These are phyloP conservation scores for Solanum dulcamara DNA, from an alignment of 257 asterid genomes.

Conservation along the genomic window DNA sequence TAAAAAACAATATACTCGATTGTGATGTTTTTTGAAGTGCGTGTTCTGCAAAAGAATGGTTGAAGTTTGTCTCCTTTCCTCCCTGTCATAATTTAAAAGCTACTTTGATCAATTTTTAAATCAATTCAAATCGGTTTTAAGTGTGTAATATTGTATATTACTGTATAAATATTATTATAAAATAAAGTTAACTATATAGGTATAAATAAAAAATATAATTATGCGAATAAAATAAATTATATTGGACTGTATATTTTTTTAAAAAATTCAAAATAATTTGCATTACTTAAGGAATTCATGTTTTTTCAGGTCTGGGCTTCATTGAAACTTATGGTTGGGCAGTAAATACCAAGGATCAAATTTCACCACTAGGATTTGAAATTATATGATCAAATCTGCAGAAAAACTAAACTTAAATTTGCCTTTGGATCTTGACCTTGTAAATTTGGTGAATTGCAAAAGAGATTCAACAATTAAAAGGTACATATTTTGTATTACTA, in stretches of 20 bases:
- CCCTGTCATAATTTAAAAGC: too few relatives aligned
- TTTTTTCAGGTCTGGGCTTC: constrained; percentile 20
- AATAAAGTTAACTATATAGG: too few relatives aligned
- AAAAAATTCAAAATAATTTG: too few relatives aligned
- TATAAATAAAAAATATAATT: not conserved
- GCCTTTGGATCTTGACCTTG: constrained; percentile 2
- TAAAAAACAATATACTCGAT: too few relatives aligned
- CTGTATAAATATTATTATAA: too few relatives aligned
- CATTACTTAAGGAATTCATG: not conserved
- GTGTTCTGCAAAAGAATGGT: too few relatives aligned
- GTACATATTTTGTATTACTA: not conserved
- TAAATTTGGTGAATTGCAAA: not conserved
- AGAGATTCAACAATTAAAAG: not conserved
- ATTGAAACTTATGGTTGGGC: constrained; percentile 6
- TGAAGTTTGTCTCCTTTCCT: too few relatives aligned
- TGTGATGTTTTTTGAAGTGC: too few relatives aligned
- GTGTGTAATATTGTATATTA: too few relatives aligned
- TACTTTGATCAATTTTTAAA: too few relatives aligned
- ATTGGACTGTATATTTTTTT: not conserved
- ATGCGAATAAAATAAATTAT: not conserved
- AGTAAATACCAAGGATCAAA: constrained; percentile 1
- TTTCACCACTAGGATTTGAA: constrained; percentile 22
- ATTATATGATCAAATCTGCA: constrained; percentile 19
- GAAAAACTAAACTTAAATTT: constrained; percentile 7
- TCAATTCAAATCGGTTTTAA: too few relatives aligned